Evolutionary conservation across 441 rosid genomes (phyloP).

Genomic region (Jatropha multifida): DNA sequence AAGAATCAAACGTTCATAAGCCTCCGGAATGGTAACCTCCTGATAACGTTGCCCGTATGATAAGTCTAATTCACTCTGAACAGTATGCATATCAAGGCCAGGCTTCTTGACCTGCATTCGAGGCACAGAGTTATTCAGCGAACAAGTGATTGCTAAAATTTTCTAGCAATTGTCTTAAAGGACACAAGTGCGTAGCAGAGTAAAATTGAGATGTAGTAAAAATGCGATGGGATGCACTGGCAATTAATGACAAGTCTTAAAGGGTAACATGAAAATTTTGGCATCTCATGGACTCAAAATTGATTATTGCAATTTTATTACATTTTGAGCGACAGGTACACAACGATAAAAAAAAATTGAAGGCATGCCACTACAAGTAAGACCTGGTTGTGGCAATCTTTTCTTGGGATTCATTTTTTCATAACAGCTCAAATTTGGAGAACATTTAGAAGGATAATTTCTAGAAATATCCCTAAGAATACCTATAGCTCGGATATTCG

Average conservation of each 20-base stretch:
- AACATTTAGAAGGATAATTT: neutral
- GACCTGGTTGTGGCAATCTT: neutral
- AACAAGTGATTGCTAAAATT: neutral
- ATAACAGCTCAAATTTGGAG: neutral
- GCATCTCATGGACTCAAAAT: neutral
- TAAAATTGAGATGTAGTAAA: no score
- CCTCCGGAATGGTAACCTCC: conserved; percentile 79
- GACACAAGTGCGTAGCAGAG: no score
- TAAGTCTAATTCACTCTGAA: conserved; percentile 94
- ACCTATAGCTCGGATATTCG: neutral
- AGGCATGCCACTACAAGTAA: neutral
- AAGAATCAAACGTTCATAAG: conserved; percentile 96
- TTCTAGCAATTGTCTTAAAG: conserved; percentile 1
- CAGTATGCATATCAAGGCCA: conserved; percentile 91
- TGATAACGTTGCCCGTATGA: conserved; percentile 94
- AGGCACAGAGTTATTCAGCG: conserved; percentile 14
- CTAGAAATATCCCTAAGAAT: neutral
- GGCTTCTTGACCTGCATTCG: conserved; percentile 87
- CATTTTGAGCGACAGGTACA: neutral
- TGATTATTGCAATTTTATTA: neutral
- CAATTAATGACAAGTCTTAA: neutral
- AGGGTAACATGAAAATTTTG: neutral
- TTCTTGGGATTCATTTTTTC: neutral
- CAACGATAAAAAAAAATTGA: no score
- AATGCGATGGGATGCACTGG: neutral